Conservation (phyloP, 1,284 basidiomycete genomes). For the Puccinia polysora region DNA sequence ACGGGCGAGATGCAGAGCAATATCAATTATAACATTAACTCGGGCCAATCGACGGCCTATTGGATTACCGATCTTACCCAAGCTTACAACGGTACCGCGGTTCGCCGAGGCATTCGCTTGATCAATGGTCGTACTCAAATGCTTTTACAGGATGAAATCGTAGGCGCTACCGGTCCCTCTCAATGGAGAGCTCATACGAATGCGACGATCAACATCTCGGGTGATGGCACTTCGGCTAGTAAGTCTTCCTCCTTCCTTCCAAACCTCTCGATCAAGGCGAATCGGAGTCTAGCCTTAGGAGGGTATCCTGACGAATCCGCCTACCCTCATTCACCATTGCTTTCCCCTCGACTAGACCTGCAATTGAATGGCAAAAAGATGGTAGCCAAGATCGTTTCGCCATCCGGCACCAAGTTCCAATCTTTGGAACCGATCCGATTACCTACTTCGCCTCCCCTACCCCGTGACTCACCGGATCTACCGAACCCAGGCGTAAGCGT, state of each 20-base stretch:
- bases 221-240: slow-evolving; percentile 47
- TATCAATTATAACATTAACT: slow-evolving; percentile 61
- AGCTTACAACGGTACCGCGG: slow-evolving; percentile 70
- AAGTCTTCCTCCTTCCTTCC: background rate
- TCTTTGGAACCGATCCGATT: slow-evolving; percentile 57
- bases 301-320: too few species aligned
- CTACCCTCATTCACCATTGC: slow-evolving; percentile 56
- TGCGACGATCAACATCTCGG: slow-evolving; percentile 57
- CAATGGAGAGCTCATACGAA: slow-evolving; percentile 97
- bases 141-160: slow-evolving; percentile 59
- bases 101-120: slow-evolving; percentile 79
- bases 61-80: slow-evolving; percentile 73
- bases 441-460: slow-evolving; percentile 63
- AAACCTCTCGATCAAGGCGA: too few species aligned
- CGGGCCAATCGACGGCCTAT: slow-evolving; percentile 71
- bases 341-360: too few species aligned
- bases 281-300: too few species aligned
- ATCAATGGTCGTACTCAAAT: slow-evolving; percentile 84
- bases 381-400: slow-evolving; percentile 3
- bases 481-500: slow-evolving; percentile 73
- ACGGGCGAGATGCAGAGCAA: slow-evolving; percentile 71
- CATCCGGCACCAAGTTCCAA: background rate
- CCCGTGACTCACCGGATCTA: slow-evolving; percentile 62
- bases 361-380: slow-evolving; percentile 28
- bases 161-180: slow-evolving; percentile 55